Percentiles rank a stretch among this genome's conserved stretches.
Conservation (phyloP, 768 basidiomycete species). For the Leccinum boreale region DNA sequence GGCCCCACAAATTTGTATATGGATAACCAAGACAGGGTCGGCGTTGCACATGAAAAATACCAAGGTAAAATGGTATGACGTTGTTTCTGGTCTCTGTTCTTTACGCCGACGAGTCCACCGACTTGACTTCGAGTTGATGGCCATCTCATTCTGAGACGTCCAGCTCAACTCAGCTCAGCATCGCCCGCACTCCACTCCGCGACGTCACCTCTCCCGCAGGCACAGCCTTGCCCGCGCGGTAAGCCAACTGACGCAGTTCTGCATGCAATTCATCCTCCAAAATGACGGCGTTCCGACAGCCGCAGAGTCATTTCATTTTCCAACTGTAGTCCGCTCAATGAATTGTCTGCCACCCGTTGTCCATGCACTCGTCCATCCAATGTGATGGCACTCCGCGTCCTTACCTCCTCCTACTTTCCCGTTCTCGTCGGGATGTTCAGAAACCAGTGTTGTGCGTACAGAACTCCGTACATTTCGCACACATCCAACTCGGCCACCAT, state of each 20-base stretch:
- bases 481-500: not conserved
- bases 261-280: constrained; percentile 24
- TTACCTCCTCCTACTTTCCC: constrained; percentile 5
- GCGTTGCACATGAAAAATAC: constrained; percentile 43
- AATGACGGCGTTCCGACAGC: constrained; percentile 23
- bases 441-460: constrained; percentile 1
- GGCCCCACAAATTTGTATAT: constrained; percentile 36
- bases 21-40: constrained; percentile 52
- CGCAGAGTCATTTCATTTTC: constrained; percentile 28
- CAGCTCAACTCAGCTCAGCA: not conserved
- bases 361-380: constrained; percentile 19
- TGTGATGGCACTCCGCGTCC: constrained; percentile 9
- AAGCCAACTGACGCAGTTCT: constrained; percentile 8
- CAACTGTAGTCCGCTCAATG: constrained; percentile 22
- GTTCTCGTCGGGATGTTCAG: constrained; percentile 19
- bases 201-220: constrained; percentile 10
- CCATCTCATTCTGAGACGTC: not conserved
- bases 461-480: constrained; percentile 2
- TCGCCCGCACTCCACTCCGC: constrained; percentile 2
- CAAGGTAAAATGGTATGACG: constrained; percentile 35
- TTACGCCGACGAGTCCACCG: constrained; percentile 37
- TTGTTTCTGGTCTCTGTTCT: constrained; percentile 1
- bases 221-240: constrained; percentile 3
- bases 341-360: constrained; percentile 30
- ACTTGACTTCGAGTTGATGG: constrained; percentile 27